Base-by-base conservation (phyloP, 371 early-diverging fungal species). In the Umbelopsis sp. region DNA sequence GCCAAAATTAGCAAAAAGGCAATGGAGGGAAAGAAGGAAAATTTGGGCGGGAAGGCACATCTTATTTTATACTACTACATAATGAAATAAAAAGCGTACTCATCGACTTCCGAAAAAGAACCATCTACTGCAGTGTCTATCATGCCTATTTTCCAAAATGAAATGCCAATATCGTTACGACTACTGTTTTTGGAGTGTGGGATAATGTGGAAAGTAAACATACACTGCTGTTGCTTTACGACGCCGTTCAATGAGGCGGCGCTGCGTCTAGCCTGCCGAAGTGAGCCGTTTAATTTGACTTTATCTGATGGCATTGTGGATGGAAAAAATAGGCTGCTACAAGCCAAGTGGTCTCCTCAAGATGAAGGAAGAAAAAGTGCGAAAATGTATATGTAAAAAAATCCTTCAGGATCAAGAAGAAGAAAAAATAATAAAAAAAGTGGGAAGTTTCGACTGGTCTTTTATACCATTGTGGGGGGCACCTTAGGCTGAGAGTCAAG, bases 261-360 rank as follows among this genome's bases (percentile, higher is more conserved):
- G 9, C 11, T 18, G 0, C 57, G 57, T 35, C 29, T 57, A 18
- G 37, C 37, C 14, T 57, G 57, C 18, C 57, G 57, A 25, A 57
- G 29, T 29, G 29, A 32, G 12, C 57, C 57, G n/a, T 14, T 35
- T 29, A 57, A 57, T 57, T 57, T 57, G 18, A 57, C 57, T 57
- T 35, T 57, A 35, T 57, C 57, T 14, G 57, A 57, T 35, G 57
- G 57, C 57, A 57, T 57, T 57, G 22, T 32, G 35, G 32, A 35
- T 57, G 35, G 25, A 18, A n/a, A 14, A 5, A 4, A 57, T 25
- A 7, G 29, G 35, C 12, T 22, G 22, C 22, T 22, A 35, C 18
- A 57, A 35, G 16, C n/a, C 5, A 14, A 35, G 7, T 14, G 29
- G 18, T 57, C 57, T 35, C 29, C 35, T 18, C 14, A 10, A 18